These are phyloP conservation scores for Sugiyamaella chiloensis DNA, from an alignment of 805 yeast genomes.

Conservation along the genomic window DNA sequence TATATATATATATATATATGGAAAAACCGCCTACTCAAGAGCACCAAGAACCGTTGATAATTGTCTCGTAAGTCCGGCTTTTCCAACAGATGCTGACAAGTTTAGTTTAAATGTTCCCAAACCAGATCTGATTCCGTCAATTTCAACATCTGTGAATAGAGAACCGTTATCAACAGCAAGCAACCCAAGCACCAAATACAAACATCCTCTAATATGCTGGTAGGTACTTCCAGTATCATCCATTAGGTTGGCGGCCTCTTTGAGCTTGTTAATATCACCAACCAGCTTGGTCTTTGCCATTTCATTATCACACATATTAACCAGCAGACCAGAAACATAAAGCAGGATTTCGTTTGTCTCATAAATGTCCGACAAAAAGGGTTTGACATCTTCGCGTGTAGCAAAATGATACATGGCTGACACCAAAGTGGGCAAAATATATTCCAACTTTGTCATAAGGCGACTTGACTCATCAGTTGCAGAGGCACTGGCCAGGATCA, in stretches of 20 bases:
- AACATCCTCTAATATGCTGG: slow-evolving; percentile 10
- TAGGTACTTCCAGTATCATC: not conserved
- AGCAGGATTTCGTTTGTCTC: not conserved
- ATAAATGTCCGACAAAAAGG: not conserved
- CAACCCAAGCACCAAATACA: slow-evolving; percentile 13
- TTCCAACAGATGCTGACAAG: not conserved
- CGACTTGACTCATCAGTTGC: not conserved
- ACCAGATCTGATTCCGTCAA: slow-evolving; percentile 1
- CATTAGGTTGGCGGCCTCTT: not conserved
- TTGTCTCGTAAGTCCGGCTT: slow-evolving; percentile 3
- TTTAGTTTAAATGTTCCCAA: slow-evolving; percentile 2
- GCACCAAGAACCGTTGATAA: slow-evolving; percentile 5
- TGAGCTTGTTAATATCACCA: not conserved
- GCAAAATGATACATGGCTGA: not conserved
- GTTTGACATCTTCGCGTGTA: not conserved
- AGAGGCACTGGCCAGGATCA: slow-evolving; percentile 1
- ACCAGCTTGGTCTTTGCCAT: not conserved
- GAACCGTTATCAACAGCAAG: slow-evolving; percentile 1
- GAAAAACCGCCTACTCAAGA: too few species aligned
- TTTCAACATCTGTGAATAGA: not conserved
- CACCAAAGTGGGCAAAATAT: not conserved
- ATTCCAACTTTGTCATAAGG: not conserved
- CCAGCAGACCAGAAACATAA: slow-evolving; percentile 10
- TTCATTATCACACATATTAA: slow-evolving; percentile 8
- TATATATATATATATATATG: too few species aligned